Evolutionary conservation across 306 rosid species (phyloP), one percentile per base, ranked within the genome.

Genomic region (Glycine latifolia): DNA sequence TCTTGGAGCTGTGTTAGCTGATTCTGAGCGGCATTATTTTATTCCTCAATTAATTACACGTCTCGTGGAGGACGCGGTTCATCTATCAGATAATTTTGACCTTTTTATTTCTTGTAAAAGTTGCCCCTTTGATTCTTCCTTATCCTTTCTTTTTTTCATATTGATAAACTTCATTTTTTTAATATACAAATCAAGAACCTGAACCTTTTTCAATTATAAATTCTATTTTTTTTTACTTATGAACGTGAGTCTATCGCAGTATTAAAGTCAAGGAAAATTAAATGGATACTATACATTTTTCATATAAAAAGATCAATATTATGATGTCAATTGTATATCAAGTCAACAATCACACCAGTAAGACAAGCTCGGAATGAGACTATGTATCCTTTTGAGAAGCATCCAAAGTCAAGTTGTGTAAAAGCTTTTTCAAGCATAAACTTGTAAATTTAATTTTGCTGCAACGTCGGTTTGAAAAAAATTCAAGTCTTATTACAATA

Each of bases 11-110:
- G 54, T 44, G 82, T 75, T 54, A 48, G 39, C 73, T 11, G 41
- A 82, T 79, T 79, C 76, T 17, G 31, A 73, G 79, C 79, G 72
- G 66, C 84, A 2, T 43, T 82, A 47, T 61, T 52, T 79, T 35
- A 10, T 26, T 62, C 76, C 86, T 44, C 79, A 58, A 56, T 3
- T 17, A 1, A 8, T 39, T 17, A 52, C 20, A 62, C 78, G 71
- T 70, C 7, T 37, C 6, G 33, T 39, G 52, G 20, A 59, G 43
- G 5, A 80, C 71, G 69, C 78, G 74, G 58, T 77, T 59, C 37
- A 15, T 72, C 35, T 35, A 3, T 48, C 8, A 48, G 26, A 37
- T 59, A 50, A 76, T 11, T 17, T 58, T 67, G 14, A 47, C 70
- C 26, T 55, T 54, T 55, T 55, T 44, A 10, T 72, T 7, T 37